phyloP scores from a whole-genome alignment of 108 stramenopile genomes.

The Conticribra weissflogii region DNA sequence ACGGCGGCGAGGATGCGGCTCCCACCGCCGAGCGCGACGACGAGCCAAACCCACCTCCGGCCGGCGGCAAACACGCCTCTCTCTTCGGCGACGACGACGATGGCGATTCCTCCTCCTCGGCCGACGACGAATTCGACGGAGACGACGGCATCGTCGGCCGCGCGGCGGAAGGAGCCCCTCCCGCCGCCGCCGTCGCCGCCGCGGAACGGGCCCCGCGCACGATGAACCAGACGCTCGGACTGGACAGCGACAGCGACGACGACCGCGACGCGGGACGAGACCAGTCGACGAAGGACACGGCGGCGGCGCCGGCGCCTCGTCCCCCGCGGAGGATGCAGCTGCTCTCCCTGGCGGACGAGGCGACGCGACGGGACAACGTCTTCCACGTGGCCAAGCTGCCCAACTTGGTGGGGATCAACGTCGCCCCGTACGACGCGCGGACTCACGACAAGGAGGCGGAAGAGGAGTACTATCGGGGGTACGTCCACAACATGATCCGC shows the following conservation, averaged over 20 bases:
- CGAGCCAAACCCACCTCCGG: constrained; percentile 9
- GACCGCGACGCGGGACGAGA: too few species aligned
- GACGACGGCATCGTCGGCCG: constrained; percentile 37
- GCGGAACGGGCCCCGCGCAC: constrained; percentile 11
- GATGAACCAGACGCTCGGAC: constrained; percentile 40
- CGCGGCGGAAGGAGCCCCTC: not conserved
- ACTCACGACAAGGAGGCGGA: constrained; percentile 67
- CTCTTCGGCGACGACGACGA: constrained; percentile 46
- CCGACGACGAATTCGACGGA: constrained; percentile 43
- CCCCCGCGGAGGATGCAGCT: constrained; percentile 53
- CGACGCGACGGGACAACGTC: not conserved
- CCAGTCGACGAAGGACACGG: not conserved
- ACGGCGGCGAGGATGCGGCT: constrained; percentile 23
- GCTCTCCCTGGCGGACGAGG: constrained; percentile 20
- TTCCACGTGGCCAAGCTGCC: constrained; percentile 80
- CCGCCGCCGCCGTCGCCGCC: not conserved
- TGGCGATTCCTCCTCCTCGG: too few species aligned
- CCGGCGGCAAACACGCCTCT: constrained; percentile 4
- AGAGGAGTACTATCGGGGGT: constrained; percentile 61
- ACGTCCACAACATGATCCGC: constrained; percentile 82
- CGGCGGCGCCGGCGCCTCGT: constrained; percentile 20
- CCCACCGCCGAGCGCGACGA: constrained; percentile 26
- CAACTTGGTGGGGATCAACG: constrained; percentile 80
- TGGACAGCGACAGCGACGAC: constrained; percentile 50
- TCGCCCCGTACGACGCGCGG: constrained; percentile 64